phyloP scores from a whole-genome alignment of 1,139 yeast species.

The Trichomonascaceae sp. region DNA sequence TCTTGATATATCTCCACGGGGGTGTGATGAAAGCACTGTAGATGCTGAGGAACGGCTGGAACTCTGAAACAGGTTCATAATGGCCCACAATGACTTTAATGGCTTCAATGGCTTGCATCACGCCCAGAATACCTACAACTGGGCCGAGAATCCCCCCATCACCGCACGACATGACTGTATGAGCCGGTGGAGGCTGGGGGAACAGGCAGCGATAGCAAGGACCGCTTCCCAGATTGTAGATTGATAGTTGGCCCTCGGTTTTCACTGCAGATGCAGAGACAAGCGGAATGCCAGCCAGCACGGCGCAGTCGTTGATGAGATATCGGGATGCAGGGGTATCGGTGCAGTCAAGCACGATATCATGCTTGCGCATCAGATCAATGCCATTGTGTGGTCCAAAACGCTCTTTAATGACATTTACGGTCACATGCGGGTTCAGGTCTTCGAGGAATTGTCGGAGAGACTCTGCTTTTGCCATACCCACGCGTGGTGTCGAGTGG shows the following conservation, averaged over 20 bases:
- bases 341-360: conserved; percentile 80
- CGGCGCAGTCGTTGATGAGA: conserved; percentile 76
- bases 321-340: conserved; percentile 87
- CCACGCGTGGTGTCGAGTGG: conserved; percentile 56
- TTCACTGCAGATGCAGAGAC: conserved; percentile 88
- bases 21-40: conserved; percentile 70
- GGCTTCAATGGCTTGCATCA: conserved; percentile 79
- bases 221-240: conserved; percentile 57
- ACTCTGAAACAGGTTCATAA: conserved; percentile 28
- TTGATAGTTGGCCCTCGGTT: conserved; percentile 79
- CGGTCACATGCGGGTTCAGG: conserved; percentile 55
- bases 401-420: conserved; percentile 39
- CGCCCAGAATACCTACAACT: conserved; percentile 83
- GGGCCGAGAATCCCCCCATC: conserved; percentile 97
- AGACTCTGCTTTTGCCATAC: conserved; percentile 62
- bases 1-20: conserved; percentile 56
- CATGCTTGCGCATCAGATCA: conserved; percentile 48
- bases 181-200: conserved; percentile 83
- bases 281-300: conserved; percentile 51
- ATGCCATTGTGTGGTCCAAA: conserved; percentile 49
- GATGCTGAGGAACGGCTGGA: conserved; percentile 55
- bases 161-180: conserved; percentile 69
- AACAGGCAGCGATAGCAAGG: conserved; percentile 94
- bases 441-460: conserved; percentile 42
- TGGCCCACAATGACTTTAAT: conserved; percentile 55